Base-by-base conservation (phyloP, 306 rosid species). In the Leucaena leucocephala region DNA sequence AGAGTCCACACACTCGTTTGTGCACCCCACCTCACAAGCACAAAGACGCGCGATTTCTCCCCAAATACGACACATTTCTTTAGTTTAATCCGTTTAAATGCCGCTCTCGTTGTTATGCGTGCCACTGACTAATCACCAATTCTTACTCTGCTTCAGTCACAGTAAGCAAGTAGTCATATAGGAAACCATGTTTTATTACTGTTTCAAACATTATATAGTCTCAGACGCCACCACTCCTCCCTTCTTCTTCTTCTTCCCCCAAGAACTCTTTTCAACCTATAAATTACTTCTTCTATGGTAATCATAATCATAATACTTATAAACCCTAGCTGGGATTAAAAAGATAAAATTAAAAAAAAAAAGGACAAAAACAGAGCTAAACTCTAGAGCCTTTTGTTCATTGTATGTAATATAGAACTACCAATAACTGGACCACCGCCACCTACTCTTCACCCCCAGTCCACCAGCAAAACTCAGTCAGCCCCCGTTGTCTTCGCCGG, bases 351-450 rank as follows among this genome's bases (percentile, higher is more conserved):
- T 5, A 17, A 21, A 19, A 55, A 50, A 50, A 50, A 17, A 2
- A 12, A 14, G 16, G 16, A 3, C 5, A 0, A 16, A 16, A 50
- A 50, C 27, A 27, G 84, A 81, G 80, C 80, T 61, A 75, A 21
- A 75, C 77, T 54, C 19, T 55, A 80, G 79, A 82, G 54, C 65
- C 86, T 83, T 27, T 27, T 85, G 85, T 85, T 80, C 90, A 81
- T 75, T 78, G 89, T 90, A 86, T 88, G 59, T 54, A 54, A 54
- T 72, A 68, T 35, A 74, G 55, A 42, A 69, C 74, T 16, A 27
- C 36, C 48, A 6, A 62, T 58, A 79, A 76, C 80, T 33, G 16
- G 10, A 13, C 17, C 21, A 17, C 22, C 0, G 3, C 39, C 3
- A 4, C n/a, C n/a, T n/a, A n/a, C n/a, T n/a, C n/a, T n/a, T n/a